These are phyloP conservation scores for Sarocladiaceae sp. DNA, from an alignment of 2,329 filamentous ascomycete species.

Conservation along the genomic window DNA sequence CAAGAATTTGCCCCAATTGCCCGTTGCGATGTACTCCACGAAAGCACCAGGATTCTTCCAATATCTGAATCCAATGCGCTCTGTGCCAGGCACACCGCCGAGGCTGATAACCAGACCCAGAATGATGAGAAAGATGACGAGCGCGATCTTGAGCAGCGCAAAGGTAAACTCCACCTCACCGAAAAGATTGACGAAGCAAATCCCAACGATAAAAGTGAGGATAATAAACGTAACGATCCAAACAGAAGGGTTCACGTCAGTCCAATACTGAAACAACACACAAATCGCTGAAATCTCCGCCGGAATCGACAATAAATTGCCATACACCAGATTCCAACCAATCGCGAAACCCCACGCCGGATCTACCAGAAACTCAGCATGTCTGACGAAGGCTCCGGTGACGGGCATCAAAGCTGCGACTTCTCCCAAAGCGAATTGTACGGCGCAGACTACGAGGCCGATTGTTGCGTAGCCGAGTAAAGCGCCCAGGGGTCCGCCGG, in stretches of 20 bases:
- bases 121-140: conserved; percentile 59
- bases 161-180: conserved; percentile 56
- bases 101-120: conserved; percentile 60
- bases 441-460: conserved; percentile 52
- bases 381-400: conserved; percentile 59
- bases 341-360: conserved; percentile 54
- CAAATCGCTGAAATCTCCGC: conserved; percentile 60
- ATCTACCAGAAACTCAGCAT: conserved; percentile 57
- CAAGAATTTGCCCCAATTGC: conserved; percentile 19
- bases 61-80: conserved; percentile 61
- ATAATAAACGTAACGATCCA: conserved; percentile 48
- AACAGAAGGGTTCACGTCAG: conserved; percentile 47
- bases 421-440: conserved; percentile 57
- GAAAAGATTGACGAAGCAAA: conserved; percentile 54
- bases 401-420: conserved; percentile 56
- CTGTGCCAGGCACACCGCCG: conserved; percentile 54
- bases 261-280: conserved; percentile 61
- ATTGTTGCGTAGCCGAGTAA: conserved; percentile 52
- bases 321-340: conserved; percentile 52
- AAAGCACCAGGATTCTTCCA: conserved; percentile 68
- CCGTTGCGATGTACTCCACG: conserved; percentile 57
- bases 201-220: conserved; percentile 51
- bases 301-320: conserved; percentile 49
- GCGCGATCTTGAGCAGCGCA: conserved; percentile 51
- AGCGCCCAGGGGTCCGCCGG: conserved; percentile 43